Evolutionary conservation across 2,329 filamentous ascomycete genomes (phyloP), one percentile per base, ranked within the genome.

Genomic region (Elsinoe necatrix): DNA sequence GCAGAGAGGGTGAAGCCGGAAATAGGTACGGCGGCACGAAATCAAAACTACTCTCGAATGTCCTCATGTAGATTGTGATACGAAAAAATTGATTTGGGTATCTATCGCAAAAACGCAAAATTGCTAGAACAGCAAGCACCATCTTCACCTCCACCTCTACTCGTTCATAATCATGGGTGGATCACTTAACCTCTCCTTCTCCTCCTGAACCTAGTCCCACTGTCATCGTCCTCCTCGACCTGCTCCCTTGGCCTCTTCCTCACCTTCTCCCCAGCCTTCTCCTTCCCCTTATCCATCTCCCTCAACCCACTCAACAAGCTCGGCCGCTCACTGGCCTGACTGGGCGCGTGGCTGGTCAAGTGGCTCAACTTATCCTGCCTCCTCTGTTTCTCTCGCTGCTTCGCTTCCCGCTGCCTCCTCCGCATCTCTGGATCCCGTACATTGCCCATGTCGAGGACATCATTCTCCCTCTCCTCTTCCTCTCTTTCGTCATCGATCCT

Each of bases 191-290:
- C 54, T 37, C 58, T 60, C 57, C 72, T 71, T 63, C 73, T 73
- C 59, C 76, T 71, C 61, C 75, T 74, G 61, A 83, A 82, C 29
- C 77, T 77, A 58, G 76, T 70, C 60, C 77, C 78, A 63, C 82
- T 80, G 25, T 81, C 80, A 63, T 80, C 80, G 43, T 80, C 80
- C 41, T 76, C 77, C 5, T 71, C 68, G 31, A 62, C 63, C 9
- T 66, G 63, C 55, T 59, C 54, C 18, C 56, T 52, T 18, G 48
- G 51, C 45, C 56, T 55, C 43, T 58, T 57, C 39, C 52, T 37
- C 39, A 56, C 58, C 18, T 51, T 45, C 60, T 63, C 25, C 65
- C 61, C 69, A 51, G 62, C 64, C 58, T 66, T 68, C 62, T 68
- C 71, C 57, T 63, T 62, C 21, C 60, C 57, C 20, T 63, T 59